Conservation (phyloP, 345 rosid species). For the Carallia pectinifolia region DNA sequence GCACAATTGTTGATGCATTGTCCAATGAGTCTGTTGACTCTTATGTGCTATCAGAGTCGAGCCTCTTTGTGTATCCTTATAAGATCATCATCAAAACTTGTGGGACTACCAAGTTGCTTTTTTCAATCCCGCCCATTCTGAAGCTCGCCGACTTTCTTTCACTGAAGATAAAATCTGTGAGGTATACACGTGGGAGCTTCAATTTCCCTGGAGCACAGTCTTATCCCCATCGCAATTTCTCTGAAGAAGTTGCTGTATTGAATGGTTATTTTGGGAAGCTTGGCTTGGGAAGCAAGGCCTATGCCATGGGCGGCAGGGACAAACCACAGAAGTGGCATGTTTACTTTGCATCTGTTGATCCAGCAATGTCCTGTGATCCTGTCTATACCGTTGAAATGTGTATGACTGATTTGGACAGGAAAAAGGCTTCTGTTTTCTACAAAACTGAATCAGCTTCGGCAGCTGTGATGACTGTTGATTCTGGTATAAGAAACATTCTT, state of each 20-base stretch:
- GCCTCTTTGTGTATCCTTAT: constrained; percentile 32
- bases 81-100: constrained; percentile 35
- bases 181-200: constrained; percentile 34
- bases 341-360: constrained; percentile 25
- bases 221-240: constrained; percentile 30
- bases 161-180: constrained; percentile 19
- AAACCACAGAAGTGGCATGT: constrained; percentile 31
- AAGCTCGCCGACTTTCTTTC: constrained; percentile 16
- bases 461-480: constrained; percentile 18
- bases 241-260: constrained; percentile 29
- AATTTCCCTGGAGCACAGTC: constrained; percentile 31
- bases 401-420: constrained; percentile 30
- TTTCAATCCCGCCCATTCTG: constrained; percentile 24
- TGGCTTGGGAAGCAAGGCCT: constrained; percentile 16
- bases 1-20: constrained; percentile 30
- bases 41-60: constrained; percentile 31
- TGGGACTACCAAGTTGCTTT: constrained; percentile 29
- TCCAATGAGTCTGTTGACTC: constrained; percentile 27
- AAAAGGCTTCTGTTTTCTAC: constrained; percentile 27
- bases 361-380: neutral
- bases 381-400: constrained; percentile 33
- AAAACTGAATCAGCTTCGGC: constrained; percentile 23
- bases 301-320: constrained; percentile 15
- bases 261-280: constrained; percentile 22
- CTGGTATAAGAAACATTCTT: constrained; percentile 32